Conservation (phyloP, 2,329 filamentous ascomycete genomes). For the Sclerotinia nivalis region DNA sequence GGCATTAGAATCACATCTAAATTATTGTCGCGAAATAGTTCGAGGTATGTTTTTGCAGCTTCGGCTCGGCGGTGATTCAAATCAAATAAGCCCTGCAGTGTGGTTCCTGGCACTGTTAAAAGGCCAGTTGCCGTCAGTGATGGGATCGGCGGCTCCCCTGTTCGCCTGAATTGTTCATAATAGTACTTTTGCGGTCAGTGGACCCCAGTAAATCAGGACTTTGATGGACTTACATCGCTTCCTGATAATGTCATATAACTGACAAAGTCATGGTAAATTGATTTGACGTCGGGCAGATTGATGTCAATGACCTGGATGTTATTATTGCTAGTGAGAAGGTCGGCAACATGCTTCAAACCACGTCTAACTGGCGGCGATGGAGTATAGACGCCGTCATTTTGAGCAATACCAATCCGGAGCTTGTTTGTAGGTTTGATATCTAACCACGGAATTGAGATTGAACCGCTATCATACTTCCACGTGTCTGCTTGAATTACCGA, state of each 20-base stretch:
- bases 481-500: conserved; percentile 20
- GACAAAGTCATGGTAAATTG: conserved; percentile 52
- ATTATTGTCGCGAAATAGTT: conserved; percentile 27
- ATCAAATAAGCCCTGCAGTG: conserved; percentile 34
- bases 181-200: background rate
- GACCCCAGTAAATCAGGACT: no score
- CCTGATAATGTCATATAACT: conserved; percentile 28
- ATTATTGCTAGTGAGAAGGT: background rate
- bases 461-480: conserved; percentile 43
- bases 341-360: background rate
- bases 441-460: conserved; percentile 15
- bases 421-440: background rate
- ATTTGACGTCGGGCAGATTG: conserved; percentile 40
- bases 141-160: conserved; percentile 31
- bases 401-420: conserved; percentile 2
- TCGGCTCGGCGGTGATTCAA: conserved; percentile 36
- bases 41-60: conserved; percentile 32
- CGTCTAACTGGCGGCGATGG: conserved; percentile 6
- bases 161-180: background rate
- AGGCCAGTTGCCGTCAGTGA: conserved; percentile 46
- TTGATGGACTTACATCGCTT: conserved; percentile 35
- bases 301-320: background rate
- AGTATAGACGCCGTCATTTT: background rate
- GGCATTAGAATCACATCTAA: conserved; percentile 57
- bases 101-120: conserved; percentile 29